Evolutionary conservation across 106 monocot species (phyloP).

Genomic region (Allium cepa): DNA sequence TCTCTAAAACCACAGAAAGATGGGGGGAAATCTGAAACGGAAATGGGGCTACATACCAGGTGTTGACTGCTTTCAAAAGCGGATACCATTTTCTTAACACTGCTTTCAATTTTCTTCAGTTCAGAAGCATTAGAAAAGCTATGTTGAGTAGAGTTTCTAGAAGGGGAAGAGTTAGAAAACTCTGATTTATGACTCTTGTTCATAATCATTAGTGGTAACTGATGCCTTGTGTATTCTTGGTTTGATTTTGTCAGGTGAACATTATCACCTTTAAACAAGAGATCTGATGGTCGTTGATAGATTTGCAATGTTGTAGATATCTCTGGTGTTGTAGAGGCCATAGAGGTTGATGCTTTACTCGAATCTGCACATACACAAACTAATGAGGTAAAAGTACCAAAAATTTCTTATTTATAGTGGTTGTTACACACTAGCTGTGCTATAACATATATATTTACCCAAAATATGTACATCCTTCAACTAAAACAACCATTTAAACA

Average conservation of each 20-base stretch:
- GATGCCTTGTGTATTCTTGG: conserved; percentile 1
- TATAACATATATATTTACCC: neutral
- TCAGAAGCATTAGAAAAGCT: conserved; percentile 13
- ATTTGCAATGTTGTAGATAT: neutral
- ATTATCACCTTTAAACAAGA: neutral
- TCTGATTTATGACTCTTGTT: conserved; percentile 6
- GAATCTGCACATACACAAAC: conserved; percentile 19
- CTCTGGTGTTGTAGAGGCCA: neutral
- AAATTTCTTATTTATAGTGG: neutral
- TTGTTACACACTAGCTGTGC: no score
- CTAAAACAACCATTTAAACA: neutral
- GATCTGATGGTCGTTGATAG: conserved; percentile 8
- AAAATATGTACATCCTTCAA: neutral
- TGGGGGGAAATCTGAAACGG: neutral
- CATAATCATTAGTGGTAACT: neutral
- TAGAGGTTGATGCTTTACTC: conserved; percentile 5
- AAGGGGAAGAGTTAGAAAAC: conserved; percentile 5
- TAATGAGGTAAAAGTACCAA: conserved; percentile 2
- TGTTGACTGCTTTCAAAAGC: conserved; percentile 31
- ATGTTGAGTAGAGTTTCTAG: conserved; percentile 8
- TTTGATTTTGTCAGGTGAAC: conserved; percentile 3
- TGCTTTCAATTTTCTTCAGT: conserved; percentile 2
- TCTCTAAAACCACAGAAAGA: neutral
- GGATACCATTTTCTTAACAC: conserved; percentile 43
- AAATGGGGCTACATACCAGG: conserved; percentile 30